Conservation (phyloP, 805 yeast genomes). For the Saturnispora diversa region DNA sequence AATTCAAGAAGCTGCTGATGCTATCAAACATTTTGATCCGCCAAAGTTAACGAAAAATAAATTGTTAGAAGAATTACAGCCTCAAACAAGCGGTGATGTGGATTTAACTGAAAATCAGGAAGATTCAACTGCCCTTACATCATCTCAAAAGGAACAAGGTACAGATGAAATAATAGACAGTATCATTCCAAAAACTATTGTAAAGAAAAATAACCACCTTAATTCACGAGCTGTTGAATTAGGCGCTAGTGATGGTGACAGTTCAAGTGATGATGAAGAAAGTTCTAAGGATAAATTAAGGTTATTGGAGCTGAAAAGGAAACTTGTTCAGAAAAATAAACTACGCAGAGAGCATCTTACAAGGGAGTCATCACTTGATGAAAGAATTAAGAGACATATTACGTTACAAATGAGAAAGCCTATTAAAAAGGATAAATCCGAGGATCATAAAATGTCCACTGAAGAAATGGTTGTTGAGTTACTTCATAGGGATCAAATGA, state of each 20-base stretch:
- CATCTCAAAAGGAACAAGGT: constrained; percentile 5
- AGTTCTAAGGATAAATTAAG: constrained; percentile 6
- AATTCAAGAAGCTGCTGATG: constrained; percentile 12
- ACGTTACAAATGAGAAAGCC: constrained; percentile 10
- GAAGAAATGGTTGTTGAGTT: constrained; percentile 14
- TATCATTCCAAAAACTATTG: background rate
- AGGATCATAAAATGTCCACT: constrained; percentile 5
- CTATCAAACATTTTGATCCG: constrained; percentile 18
- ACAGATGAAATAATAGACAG: background rate
- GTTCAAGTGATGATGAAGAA: constrained; percentile 2
- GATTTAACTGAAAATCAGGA: background rate
- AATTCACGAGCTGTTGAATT: constrained; percentile 1
- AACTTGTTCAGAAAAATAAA: constrained; percentile 11
- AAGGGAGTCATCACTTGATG: constrained; percentile 9
- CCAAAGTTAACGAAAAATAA: constrained; percentile 15
- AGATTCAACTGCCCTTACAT: background rate
- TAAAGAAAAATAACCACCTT: background rate
- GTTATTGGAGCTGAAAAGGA: constrained; percentile 11
- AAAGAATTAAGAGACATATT: constrained; percentile 11
- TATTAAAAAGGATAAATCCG: background rate
- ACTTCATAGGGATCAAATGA: constrained; percentile 13
- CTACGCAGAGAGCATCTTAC: constrained; percentile 2
- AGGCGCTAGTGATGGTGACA: constrained; percentile 7
- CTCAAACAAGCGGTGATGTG: background rate
- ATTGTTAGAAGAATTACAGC: constrained; percentile 7